Evolutionary conservation across 768 basidiomycete species (phyloP).

Genomic region (Ramaria rubella): DNA sequence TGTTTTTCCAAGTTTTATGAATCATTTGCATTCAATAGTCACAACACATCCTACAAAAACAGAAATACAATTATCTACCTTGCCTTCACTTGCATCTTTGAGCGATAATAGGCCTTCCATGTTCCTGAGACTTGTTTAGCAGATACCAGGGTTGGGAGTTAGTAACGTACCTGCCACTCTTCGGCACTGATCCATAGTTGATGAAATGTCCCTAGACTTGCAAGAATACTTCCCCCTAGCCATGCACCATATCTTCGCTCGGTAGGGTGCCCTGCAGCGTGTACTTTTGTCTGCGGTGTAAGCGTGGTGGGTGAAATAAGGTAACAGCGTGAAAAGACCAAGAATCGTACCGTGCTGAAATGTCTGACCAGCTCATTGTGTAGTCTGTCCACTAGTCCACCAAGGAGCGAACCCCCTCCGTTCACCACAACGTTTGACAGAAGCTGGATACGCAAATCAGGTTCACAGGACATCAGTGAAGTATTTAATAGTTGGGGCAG

Average conservation of each 20-base stretch:
- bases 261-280: slow-evolving; percentile 83
- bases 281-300: slow-evolving; percentile 83
- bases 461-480: slow-evolving; percentile 79
- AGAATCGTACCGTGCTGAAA: not conserved
- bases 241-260: slow-evolving; percentile 91
- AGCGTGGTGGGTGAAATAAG: not conserved
- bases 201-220: slow-evolving; percentile 94
- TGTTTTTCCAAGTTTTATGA: not conserved
- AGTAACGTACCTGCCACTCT: slow-evolving; percentile 73
- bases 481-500: slow-evolving; percentile 71
- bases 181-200: slow-evolving; percentile 93
- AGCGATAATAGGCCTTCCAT: slow-evolving; percentile 74
- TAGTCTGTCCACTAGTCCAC: slow-evolving; percentile 82
- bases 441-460: slow-evolving; percentile 84
- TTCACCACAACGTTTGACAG: slow-evolving; percentile 91
- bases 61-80: not conserved
- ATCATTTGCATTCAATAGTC: not conserved
- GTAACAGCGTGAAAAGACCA: not conserved
- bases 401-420: slow-evolving; percentile 85
- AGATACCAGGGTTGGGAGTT: not conserved
- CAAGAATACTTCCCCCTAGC: slow-evolving; percentile 94
- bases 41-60: not conserved
- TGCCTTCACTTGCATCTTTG: slow-evolving; percentile 71
- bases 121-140: slow-evolving; percentile 44
- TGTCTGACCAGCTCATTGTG: slow-evolving; percentile 51